Percentiles rank a stretch among this genome's conserved stretches.
Evolutionary conservation across 2,329 filamentous ascomycete genomes (phyloP).

Genomic region (Pyrenochaeta sp.): DNA sequence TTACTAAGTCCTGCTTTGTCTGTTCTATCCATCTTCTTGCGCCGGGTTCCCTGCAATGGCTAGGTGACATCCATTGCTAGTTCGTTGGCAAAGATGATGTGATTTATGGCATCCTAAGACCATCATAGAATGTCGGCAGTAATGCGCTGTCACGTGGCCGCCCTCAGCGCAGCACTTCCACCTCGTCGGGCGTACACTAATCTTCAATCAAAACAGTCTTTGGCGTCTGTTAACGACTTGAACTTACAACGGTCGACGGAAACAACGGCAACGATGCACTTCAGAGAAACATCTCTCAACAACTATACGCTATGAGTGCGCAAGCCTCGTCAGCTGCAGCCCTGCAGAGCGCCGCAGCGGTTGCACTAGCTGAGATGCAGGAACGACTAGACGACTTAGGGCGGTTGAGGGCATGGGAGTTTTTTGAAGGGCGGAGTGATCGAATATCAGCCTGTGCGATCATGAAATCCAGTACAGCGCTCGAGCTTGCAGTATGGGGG

Average conservation of each 20-base stretch:
- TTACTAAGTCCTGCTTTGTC: neutral
- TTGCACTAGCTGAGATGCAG: neutral
- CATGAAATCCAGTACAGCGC: neutral
- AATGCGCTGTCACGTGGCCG: too few relatives aligned
- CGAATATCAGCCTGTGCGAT: neutral
- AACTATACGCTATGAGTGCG: neutral
- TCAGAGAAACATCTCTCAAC: neutral
- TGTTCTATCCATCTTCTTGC: neutral
- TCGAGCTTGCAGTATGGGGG: too few relatives aligned
- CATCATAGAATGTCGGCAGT: too few relatives aligned
- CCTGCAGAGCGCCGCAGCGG: neutral
- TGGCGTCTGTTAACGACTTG: too few relatives aligned
- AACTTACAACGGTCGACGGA: neutral
- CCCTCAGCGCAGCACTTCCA: too few relatives aligned
- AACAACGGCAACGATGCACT: slow-evolving; percentile 9
- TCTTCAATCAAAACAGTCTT: too few relatives aligned
- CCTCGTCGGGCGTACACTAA: too few relatives aligned
- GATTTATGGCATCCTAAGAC: too few relatives aligned
- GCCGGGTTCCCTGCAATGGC: neutral
- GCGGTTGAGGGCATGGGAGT: neutral
- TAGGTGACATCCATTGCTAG: neutral
- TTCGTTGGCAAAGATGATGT: too few relatives aligned
- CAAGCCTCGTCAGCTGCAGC: neutral
- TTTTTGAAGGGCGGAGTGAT: neutral
- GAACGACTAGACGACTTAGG: neutral